phyloP scores from a whole-genome alignment of 768 basidiomycete genomes.

The Trametes sanguinea region DNA sequence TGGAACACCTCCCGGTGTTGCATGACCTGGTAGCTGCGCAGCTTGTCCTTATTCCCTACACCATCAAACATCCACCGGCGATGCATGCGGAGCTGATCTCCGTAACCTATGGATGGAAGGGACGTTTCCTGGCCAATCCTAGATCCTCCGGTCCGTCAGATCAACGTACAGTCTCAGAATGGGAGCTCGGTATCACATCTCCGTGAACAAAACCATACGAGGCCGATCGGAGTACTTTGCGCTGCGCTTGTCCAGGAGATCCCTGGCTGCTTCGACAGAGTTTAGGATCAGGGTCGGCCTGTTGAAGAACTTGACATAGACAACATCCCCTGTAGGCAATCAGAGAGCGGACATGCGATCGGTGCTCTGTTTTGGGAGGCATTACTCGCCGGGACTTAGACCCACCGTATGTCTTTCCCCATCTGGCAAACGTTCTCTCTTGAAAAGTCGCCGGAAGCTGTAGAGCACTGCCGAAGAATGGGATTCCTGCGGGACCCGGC shows the following conservation, averaged over 20 bases:
- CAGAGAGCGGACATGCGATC: too few species aligned
- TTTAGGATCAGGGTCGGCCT: constrained; percentile 27
- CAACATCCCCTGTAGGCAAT: constrained; percentile 20
- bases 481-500: too few species aligned
- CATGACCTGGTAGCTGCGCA: constrained; percentile 10
- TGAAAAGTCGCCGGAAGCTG: too few species aligned
- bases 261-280: constrained; percentile 24
- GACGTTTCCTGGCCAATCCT: constrained; percentile 18
- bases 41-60: constrained; percentile 1
- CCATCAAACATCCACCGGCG: constrained; percentile 22
- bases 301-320: constrained; percentile 18
- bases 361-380: too few species aligned
- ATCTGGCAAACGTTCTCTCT: too few species aligned
- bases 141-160: too few species aligned
- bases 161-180: too few species aligned
- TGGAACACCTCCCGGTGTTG: constrained; percentile 15
- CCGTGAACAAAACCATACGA: too few species aligned
- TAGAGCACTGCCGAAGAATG: too few species aligned
- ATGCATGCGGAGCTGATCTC: constrained; percentile 19
- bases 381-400: too few species aligned
- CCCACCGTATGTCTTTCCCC: too few species aligned
- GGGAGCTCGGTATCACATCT: too few species aligned
- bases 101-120: constrained; percentile 8
- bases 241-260: constrained; percentile 31
- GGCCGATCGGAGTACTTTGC: constrained; percentile 28